A percentile compares a stretch with the other conserved stretches of the same genome.
Conservation (phyloP, 169 alveolate genomes). For the Plasmodium fragile region DNA sequence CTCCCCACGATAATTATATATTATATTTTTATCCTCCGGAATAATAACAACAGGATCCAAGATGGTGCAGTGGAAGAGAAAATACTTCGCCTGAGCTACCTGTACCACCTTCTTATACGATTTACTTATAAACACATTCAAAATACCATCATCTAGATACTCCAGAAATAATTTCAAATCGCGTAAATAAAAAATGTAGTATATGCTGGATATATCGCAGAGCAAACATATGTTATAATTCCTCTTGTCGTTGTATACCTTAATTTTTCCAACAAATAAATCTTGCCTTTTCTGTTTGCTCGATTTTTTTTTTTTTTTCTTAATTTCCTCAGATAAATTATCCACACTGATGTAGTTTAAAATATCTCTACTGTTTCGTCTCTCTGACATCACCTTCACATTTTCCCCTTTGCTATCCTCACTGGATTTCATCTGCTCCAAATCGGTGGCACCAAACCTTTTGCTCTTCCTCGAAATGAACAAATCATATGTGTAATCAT, state of each 20-base stretch:
- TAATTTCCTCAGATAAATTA: constrained; percentile 51
- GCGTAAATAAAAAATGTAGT: constrained; percentile 85
- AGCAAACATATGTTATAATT: constrained; percentile 76
- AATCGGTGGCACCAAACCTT: neutral
- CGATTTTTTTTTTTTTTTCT: constrained; percentile 33
- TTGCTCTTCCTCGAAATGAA: constrained; percentile 29
- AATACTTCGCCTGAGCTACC: constrained; percentile 82
- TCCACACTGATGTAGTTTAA: constrained; percentile 51
- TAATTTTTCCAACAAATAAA: constrained; percentile 67
- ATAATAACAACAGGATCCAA: constrained; percentile 67
- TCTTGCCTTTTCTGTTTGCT: constrained; percentile 19
- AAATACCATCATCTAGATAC: constrained; percentile 88
- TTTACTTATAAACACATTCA: constrained; percentile 86
- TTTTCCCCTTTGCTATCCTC: constrained; percentile 15
- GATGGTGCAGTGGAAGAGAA: constrained; percentile 55
- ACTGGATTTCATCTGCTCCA: neutral
- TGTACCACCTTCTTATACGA: constrained; percentile 89
- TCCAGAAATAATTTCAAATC: constrained; percentile 85
- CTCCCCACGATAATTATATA: constrained; percentile 69
- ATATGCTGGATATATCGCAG: constrained; percentile 80
- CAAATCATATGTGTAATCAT: constrained; percentile 62
- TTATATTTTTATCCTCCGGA: constrained; percentile 77
- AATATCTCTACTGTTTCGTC: constrained; percentile 49
- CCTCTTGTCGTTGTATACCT: constrained; percentile 67
- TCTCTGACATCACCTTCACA: neutral